Conservation (phyloP, 495 filamentous ascomycete species). For the Penicillium alfredii region DNA sequence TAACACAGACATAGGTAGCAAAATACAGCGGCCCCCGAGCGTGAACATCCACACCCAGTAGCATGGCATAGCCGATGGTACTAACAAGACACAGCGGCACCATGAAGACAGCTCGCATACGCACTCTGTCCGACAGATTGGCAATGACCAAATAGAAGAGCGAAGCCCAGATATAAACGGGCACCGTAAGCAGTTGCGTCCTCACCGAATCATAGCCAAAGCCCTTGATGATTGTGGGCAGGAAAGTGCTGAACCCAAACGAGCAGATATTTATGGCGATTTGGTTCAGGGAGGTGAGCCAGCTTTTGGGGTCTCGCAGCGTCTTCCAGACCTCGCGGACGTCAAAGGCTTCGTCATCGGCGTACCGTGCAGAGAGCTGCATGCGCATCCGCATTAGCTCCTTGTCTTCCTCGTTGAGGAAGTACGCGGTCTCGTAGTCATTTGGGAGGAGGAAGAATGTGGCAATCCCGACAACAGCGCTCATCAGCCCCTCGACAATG, state of each 20-base stretch:
- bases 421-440: conserved; percentile 11
- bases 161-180: conserved; percentile 16
- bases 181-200: conserved; percentile 15
- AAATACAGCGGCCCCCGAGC: conserved; percentile 10
- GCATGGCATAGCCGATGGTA: conserved; percentile 14
- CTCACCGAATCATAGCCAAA: conserved; percentile 11
- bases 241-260: conserved; percentile 14
- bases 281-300: conserved; percentile 16
- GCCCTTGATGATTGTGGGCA: conserved; percentile 11
- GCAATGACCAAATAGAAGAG: conserved; percentile 11
- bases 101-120: conserved; percentile 13
- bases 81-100: conserved; percentile 10
- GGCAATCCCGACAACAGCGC: conserved; percentile 8
- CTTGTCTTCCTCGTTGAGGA: conserved; percentile 14
- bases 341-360: conserved; percentile 8
- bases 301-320: conserved; percentile 9
- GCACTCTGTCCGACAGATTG: conserved; percentile 11
- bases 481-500: conserved; percentile 34
- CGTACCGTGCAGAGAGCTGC: conserved; percentile 7
- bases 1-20: conserved; percentile 15
- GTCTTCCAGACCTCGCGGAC: conserved; percentile 13
- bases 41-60: conserved; percentile 10
- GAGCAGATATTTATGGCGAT: conserved; percentile 14
- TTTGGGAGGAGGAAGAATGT: conserved; percentile 15
- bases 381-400: conserved; percentile 12